Conservation (phyloP, 129 eudicot species). For the Escallonia herrerae region DNA sequence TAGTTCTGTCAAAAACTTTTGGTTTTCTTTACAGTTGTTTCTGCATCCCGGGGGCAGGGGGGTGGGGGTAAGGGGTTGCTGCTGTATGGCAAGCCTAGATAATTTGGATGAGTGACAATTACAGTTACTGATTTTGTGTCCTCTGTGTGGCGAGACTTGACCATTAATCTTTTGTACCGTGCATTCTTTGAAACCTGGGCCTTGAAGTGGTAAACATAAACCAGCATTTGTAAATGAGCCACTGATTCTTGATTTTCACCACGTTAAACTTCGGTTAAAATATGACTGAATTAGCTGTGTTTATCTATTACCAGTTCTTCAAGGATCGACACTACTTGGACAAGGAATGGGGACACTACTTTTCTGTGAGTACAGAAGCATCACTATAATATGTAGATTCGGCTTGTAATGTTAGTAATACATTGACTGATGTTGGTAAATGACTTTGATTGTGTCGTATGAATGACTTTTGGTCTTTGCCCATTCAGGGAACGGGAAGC, state of each 20-base stretch:
- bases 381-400: background rate
- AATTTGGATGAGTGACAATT: no score
- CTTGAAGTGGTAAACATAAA: conserved; percentile 5
- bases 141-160: no score
- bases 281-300: background rate
- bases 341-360: conserved; percentile 94
- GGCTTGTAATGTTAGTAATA: background rate
- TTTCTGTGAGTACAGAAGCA: conserved; percentile 58
- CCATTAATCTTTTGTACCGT: background rate
- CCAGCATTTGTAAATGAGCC: background rate
- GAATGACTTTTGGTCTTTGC: conserved; percentile 9
- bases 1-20: background rate
- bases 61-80: no score
- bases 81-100: no score
- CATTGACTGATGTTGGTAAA: background rate
- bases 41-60: no score
- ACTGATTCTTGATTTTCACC: background rate
- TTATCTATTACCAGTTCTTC: conserved; percentile 56
- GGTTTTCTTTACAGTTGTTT: no score
- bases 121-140: no score
- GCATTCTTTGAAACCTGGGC: background rate
- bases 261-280: background rate
- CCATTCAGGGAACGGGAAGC: conserved; percentile 53
- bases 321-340: conserved; percentile 97
- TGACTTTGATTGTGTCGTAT: background rate